A percentile compares a stretch with the other conserved stretches of the same genome.
These are phyloP conservation scores for Hyaloscypha bicolor DNA, from an alignment of 495 filamentous ascomycete species.

Conservation along the genomic window DNA sequence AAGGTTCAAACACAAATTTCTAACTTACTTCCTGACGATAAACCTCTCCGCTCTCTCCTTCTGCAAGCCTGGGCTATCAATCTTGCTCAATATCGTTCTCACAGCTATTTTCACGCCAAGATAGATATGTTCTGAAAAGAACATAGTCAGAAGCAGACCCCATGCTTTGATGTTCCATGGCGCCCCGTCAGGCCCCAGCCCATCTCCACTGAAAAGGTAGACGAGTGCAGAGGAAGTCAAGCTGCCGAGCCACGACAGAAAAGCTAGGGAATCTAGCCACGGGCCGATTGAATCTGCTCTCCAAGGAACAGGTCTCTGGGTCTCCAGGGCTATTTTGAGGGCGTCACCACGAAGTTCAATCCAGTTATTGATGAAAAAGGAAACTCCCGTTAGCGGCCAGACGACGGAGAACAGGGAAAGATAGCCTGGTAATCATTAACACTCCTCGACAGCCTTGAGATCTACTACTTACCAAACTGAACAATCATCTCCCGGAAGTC, in stretches of 20 bases:
- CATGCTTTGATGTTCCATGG: slow-evolving; percentile 74
- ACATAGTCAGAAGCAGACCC: slow-evolving; percentile 80
- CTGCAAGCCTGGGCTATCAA: slow-evolving; percentile 82
- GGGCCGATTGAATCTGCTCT: slow-evolving; percentile 93
- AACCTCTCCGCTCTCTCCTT: slow-evolving; percentile 80
- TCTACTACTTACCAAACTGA: slow-evolving; percentile 57
- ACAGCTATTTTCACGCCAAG: slow-evolving; percentile 72
- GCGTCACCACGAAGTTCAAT: slow-evolving; percentile 91
- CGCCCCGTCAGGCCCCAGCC: slow-evolving; percentile 40
- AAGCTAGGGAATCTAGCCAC: slow-evolving; percentile 85
- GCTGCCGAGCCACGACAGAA: slow-evolving; percentile 90
- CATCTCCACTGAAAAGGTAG: slow-evolving; percentile 79
- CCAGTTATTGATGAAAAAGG: slow-evolving; percentile 97
- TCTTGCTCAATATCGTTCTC: slow-evolving; percentile 67
- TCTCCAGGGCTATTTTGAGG: slow-evolving; percentile 89
- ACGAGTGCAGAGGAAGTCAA: slow-evolving; percentile 82
- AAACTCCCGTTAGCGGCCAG: slow-evolving; percentile 87
- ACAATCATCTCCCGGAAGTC: slow-evolving; percentile 96
- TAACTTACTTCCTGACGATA: slow-evolving; percentile 67
- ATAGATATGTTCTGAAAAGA: slow-evolving; percentile 88
- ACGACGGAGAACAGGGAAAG: slow-evolving; percentile 90
- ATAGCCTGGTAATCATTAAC: slow-evolving; percentile 61
- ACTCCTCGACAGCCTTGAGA: background rate
- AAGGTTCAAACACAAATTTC: slow-evolving; percentile 39
- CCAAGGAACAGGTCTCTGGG: slow-evolving; percentile 83